phyloP scores from a whole-genome alignment of 805 yeast genomes.

The Zygotorulaspora danielsina region DNA sequence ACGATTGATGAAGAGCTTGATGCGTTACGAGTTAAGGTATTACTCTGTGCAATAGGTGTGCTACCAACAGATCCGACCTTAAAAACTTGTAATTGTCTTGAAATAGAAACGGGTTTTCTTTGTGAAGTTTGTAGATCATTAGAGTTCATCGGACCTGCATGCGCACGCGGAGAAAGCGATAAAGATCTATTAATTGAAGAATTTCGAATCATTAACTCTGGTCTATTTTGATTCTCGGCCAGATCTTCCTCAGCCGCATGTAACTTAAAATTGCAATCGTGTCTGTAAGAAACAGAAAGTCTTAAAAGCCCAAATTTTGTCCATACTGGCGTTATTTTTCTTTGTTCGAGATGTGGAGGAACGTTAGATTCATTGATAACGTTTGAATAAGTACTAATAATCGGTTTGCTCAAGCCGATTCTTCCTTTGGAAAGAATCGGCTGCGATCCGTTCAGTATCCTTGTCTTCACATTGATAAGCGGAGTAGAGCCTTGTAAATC shows the following conservation, averaged over 20 bases:
- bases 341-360: constrained; percentile 54
- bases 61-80: constrained; percentile 38
- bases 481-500: constrained; percentile 32
- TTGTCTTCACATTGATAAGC: constrained; percentile 47
- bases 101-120: constrained; percentile 20
- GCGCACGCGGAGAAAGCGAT: constrained; percentile 28
- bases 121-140: constrained; percentile 20
- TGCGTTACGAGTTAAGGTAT: constrained; percentile 38
- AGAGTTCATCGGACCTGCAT: constrained; percentile 18
- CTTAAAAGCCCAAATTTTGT: constrained; percentile 73
- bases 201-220: constrained; percentile 10
- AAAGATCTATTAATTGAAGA: constrained; percentile 18
- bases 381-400: constrained; percentile 40
- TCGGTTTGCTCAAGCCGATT: constrained; percentile 72
- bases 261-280: constrained; percentile 61
- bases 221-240: constrained; percentile 6
- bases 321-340: constrained; percentile 61
- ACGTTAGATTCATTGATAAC: constrained; percentile 35
- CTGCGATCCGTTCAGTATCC: constrained; percentile 69
- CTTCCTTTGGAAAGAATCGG: constrained; percentile 80
- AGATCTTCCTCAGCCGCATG: constrained; percentile 10
- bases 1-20: constrained; percentile 44
- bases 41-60: constrained; percentile 28
- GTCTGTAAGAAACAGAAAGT: constrained; percentile 75
- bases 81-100: constrained; percentile 35